Conservation (phyloP, 495 filamentous ascomycete genomes). For the Tetracladium setigerum region DNA sequence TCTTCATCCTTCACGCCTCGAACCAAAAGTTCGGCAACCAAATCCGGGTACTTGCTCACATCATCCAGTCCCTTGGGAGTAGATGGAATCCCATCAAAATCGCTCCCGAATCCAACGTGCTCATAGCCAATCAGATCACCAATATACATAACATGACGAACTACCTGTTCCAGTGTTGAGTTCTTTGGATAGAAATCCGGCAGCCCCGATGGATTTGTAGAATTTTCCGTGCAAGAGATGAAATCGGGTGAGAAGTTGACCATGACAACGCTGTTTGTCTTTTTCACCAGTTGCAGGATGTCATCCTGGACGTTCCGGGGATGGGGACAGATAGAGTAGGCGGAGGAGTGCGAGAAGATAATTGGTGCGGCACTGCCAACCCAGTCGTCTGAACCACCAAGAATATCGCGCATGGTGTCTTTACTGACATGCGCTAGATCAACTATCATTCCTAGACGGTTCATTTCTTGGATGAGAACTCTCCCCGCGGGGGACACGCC, state of each 20-base stretch:
- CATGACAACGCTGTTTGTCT: slow-evolving; percentile 60
- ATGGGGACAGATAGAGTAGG: slow-evolving; percentile 58
- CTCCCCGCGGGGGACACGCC: slow-evolving; percentile 66
- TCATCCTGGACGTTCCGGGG: slow-evolving; percentile 68
- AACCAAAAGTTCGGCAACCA: slow-evolving; percentile 65
- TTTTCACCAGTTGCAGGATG: slow-evolving; percentile 54
- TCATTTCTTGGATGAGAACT: slow-evolving; percentile 66
- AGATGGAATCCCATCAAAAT: slow-evolving; percentile 60
- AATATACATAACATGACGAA: slow-evolving; percentile 63
- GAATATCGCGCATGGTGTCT: slow-evolving; percentile 65
- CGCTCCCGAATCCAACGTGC: slow-evolving; percentile 66
- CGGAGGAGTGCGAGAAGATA: slow-evolving; percentile 67
- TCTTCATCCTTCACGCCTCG: slow-evolving; percentile 62
- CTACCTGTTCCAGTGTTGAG: slow-evolving; percentile 73
- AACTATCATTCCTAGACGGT: slow-evolving; percentile 71
- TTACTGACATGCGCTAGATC: slow-evolving; percentile 62
- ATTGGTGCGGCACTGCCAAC: slow-evolving; percentile 54
- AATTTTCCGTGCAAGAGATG: slow-evolving; percentile 53
- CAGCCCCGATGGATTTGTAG: slow-evolving; percentile 44
- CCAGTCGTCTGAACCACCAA: slow-evolving; percentile 40
- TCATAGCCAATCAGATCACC: slow-evolving; percentile 63
- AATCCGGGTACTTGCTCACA: slow-evolving; percentile 73
- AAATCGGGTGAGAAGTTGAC: slow-evolving; percentile 77
- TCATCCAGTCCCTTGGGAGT: slow-evolving; percentile 62
- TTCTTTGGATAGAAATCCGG: slow-evolving; percentile 52